phyloP scores from a whole-genome alignment of 129 eudicot species.

The Tagetes patula region DNA sequence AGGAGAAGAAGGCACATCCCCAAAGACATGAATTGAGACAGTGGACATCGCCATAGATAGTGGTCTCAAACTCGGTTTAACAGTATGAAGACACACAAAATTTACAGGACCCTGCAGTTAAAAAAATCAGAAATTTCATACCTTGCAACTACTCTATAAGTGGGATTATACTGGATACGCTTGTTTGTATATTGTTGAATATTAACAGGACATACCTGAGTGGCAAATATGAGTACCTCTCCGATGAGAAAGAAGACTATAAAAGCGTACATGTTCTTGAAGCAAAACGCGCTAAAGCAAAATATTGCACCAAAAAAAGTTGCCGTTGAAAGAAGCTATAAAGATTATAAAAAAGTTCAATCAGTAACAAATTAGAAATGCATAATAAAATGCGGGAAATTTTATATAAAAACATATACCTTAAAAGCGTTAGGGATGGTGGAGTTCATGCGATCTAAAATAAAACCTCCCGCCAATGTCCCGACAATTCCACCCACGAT shows the following conservation, averaged over 20 bases:
- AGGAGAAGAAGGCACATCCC: conserved; percentile 98
- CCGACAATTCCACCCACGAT: conserved; percentile 83
- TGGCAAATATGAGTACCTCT: conserved; percentile 82
- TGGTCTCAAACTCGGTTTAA: conserved; percentile 85
- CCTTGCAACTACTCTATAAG: too few species aligned
- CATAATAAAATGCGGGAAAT: background rate
- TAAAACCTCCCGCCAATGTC: conserved; percentile 72
- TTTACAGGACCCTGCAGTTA: conserved; percentile 89
- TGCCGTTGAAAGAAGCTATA: conserved; percentile 82
- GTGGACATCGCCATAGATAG: conserved; percentile 96
- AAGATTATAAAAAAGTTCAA: conserved; percentile 11
- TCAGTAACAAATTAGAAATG: background rate
- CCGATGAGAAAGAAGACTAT: conserved; percentile 72
- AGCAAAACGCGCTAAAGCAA: conserved; percentile 87
- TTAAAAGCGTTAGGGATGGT: conserved; percentile 90
- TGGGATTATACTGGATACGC: too few species aligned
- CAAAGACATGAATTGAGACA: conserved; percentile 84
- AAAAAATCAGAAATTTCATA: background rate
- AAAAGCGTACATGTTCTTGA: conserved; percentile 58
- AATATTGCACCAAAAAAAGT: conserved; percentile 77
- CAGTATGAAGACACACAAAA: conserved; percentile 80
- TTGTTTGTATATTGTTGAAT: background rate
- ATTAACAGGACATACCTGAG: conserved; percentile 61
- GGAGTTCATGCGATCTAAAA: conserved; percentile 65
- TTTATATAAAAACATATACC: conserved; percentile 37